phyloP scores from a whole-genome alignment of 768 basidiomycete genomes.

The Pleurotus sapidus region DNA sequence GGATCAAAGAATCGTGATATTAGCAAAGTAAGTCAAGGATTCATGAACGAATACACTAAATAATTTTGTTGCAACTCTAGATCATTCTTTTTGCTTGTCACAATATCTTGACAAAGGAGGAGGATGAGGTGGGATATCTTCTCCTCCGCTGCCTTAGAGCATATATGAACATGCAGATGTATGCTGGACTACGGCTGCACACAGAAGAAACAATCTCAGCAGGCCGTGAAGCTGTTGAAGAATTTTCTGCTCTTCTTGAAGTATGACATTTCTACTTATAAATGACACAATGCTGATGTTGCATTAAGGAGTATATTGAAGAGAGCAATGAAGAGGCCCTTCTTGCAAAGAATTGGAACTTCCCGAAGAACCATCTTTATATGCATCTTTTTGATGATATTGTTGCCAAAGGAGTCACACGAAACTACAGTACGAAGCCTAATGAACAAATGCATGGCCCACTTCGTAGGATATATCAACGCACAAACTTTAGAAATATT shows the following conservation, averaged over 20 bases:
- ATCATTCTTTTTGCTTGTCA: constrained; percentile 24
- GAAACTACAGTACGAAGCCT: constrained; percentile 27
- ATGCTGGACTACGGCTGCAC: constrained; percentile 25
- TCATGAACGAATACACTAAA: neutral
- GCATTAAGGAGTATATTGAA: neutral
- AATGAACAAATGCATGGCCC: constrained; percentile 29
- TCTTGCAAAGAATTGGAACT: constrained; percentile 25
- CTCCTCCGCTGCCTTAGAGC: constrained; percentile 24
- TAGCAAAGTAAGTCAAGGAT: neutral
- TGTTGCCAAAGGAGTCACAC: constrained; percentile 22
- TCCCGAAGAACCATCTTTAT: constrained; percentile 32
- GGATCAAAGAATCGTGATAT: neutral
- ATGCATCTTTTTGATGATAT: constrained; percentile 31
- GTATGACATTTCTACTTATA: constrained; percentile 2
- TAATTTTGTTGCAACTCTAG: constrained; percentile 7
- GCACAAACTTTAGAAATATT: constrained; percentile 31
- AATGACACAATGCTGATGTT: neutral
- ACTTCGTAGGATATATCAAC: constrained; percentile 22
- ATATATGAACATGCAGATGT: constrained; percentile 28
- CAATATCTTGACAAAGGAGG: constrained; percentile 14
- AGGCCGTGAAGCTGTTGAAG: constrained; percentile 14
- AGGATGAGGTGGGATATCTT: constrained; percentile 15
- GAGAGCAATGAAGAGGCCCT: neutral
- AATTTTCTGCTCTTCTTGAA: constrained; percentile 16
- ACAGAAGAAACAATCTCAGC: constrained; percentile 20